Evolutionary conservation across 2,329 filamentous ascomycete species (phyloP).

Genomic region (Colletotrichum truncatum): DNA sequence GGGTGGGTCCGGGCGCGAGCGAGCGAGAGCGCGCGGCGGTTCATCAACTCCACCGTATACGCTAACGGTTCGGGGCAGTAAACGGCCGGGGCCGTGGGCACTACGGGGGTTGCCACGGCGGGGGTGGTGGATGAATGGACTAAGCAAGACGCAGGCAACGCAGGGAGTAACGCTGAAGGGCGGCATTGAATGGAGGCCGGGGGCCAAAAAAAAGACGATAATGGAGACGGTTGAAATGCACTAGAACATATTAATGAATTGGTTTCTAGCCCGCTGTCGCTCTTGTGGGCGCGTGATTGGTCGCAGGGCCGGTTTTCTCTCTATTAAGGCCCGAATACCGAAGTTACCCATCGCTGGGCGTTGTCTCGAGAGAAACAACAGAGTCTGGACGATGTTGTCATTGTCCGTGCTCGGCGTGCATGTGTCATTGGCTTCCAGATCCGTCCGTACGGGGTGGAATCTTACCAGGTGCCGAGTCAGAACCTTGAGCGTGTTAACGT

Average conservation of each 20-base stretch:
- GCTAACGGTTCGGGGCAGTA: slow-evolving; percentile 15
- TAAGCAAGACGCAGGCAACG: not conserved
- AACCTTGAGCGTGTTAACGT: not conserved
- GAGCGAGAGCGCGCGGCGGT: not conserved
- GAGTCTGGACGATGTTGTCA: not conserved
- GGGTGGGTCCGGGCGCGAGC: not conserved
- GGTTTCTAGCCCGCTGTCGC: not conserved
- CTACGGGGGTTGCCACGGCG: not conserved
- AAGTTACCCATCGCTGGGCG: not conserved
- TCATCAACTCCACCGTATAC: not conserved
- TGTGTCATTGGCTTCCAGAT: not conserved
- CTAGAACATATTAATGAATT: not conserved
- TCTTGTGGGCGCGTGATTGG: not conserved
- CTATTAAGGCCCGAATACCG: not conserved
- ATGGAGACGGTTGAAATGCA: not conserved
- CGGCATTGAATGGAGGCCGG: not conserved
- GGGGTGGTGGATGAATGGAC: not conserved
- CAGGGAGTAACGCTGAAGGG: not conserved
- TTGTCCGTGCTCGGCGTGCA: not conserved
- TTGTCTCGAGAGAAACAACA: not conserved
- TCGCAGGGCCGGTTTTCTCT: not conserved
- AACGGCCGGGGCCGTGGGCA: not conserved
- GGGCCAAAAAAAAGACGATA: not conserved
- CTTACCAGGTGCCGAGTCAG: not conserved
- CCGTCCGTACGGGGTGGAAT: not conserved